phyloP scores from a whole-genome alignment of 345 rosid species.

The Camelina sativa region DNA sequence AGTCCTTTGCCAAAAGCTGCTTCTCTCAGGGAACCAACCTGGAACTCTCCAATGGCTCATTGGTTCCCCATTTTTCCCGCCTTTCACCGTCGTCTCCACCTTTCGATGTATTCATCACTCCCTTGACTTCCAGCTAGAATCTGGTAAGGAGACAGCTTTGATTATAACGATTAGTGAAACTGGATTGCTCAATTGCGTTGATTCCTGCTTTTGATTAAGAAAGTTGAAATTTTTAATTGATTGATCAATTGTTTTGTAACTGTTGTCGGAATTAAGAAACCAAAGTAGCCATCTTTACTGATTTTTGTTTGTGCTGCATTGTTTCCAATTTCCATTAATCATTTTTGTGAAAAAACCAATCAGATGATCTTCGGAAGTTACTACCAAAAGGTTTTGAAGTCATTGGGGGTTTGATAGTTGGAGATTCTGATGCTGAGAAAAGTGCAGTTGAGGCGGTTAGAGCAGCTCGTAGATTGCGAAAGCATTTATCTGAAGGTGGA shows the following conservation, averaged over 20 bases:
- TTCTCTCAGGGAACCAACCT: conserved; percentile 49
- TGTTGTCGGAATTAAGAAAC: conserved; percentile 6
- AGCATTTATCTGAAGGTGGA: conserved; percentile 51
- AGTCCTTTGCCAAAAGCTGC: conserved; percentile 59
- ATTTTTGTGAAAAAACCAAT: no score
- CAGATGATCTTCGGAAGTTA: conserved; percentile 74
- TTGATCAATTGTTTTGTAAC: conserved; percentile 1
- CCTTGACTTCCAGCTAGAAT: conserved; percentile 69
- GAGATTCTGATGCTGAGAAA: conserved; percentile 50
- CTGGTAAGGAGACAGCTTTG: conserved; percentile 51
- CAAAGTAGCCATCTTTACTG: conserved; percentile 9
- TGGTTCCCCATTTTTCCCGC: conserved; percentile 79
- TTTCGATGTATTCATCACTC: conserved; percentile 65
- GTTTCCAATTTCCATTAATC: no score
- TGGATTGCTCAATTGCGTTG: conserved; percentile 16
- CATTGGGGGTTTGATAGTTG: conserved; percentile 68
- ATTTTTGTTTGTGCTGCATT: no score
- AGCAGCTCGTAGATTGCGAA: conserved; percentile 61
- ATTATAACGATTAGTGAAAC: background rate
- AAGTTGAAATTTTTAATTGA: background rate
- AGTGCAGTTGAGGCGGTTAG: conserved; percentile 57
- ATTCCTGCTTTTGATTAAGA: background rate
- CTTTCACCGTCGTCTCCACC: conserved; percentile 77
- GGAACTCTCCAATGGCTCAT: conserved; percentile 82
- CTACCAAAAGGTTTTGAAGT: conserved; percentile 74